Conservation (phyloP, 2,329 filamentous ascomycete genomes). For the Orbilia oligospora region DNA sequence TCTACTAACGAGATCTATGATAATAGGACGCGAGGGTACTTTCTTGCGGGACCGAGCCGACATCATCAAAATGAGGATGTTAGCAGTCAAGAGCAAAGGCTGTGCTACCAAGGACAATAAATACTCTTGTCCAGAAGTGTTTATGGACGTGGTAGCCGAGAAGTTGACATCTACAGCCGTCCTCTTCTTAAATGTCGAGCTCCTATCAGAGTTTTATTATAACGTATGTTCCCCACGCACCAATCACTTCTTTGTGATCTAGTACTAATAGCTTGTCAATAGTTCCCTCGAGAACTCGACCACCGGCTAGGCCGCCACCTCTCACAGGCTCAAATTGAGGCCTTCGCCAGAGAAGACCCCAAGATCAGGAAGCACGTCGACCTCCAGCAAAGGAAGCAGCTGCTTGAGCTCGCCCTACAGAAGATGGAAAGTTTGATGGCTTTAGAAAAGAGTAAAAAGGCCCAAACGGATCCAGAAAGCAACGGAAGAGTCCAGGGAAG, state of each 20-base stretch:
- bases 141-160: constrained; percentile 95
- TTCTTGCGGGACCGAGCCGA: constrained; percentile 94
- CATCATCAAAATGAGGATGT: constrained; percentile 88
- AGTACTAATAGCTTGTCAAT: constrained; percentile 43
- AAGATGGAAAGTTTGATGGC: constrained; percentile 95
- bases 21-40: constrained; percentile 85
- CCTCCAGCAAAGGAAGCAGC: constrained; percentile 89
- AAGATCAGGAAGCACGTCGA: constrained; percentile 91
- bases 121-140: constrained; percentile 96
- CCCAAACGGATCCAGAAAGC: constrained; percentile 32
- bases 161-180: constrained; percentile 96
- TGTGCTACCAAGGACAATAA: constrained; percentile 88
- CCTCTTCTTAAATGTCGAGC: constrained; percentile 95
- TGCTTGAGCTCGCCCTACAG: constrained; percentile 90
- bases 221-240: constrained; percentile 69
- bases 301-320: constrained; percentile 85
- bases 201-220: constrained; percentile 97
- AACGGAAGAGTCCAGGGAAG: constrained; percentile 31
- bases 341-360: constrained; percentile 92
- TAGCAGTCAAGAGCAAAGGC: constrained; percentile 90
- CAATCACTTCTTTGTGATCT: neutral
- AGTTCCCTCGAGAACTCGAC: constrained; percentile 91
- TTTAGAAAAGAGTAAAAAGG: constrained; percentile 73
- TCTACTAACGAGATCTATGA: constrained; percentile 49
- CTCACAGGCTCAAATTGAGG: constrained; percentile 83